These are phyloP conservation scores for Aureobasidium vineae DNA, from an alignment of 2,329 filamentous ascomycete species.

Conservation along the genomic window DNA sequence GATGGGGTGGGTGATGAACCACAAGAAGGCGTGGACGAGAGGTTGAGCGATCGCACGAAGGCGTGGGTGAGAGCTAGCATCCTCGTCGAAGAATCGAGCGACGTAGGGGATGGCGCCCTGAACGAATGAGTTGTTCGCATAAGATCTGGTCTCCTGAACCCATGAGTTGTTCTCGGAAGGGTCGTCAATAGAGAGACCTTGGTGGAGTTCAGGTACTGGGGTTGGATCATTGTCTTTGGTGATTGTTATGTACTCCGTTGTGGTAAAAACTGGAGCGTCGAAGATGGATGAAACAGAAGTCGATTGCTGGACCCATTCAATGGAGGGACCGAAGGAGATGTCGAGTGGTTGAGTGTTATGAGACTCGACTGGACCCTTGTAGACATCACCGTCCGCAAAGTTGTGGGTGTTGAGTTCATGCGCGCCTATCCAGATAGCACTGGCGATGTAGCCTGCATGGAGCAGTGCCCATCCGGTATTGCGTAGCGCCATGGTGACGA, in stretches of 20 bases:
- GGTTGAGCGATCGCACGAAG: neutral
- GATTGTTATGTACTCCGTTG: slow-evolving; percentile 6
- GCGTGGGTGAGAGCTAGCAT: neutral
- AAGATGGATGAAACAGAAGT: neutral
- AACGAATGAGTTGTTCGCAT: neutral
- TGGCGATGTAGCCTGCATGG: neutral
- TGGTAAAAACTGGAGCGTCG: neutral
- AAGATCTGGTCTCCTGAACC: neutral
- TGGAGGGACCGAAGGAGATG: neutral
- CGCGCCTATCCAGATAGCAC: neutral
- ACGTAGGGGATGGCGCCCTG: neutral
- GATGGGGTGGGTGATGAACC: neutral
- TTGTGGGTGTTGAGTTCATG: neutral
- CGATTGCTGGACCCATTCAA: neutral
- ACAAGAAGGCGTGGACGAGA: neutral
- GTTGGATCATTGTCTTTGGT: neutral
- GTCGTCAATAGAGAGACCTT: neutral
- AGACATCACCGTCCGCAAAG: neutral
- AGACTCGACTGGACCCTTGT: neutral
- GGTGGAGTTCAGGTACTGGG: neutral
- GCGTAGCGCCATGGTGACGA: neutral
- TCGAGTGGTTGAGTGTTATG: neutral
- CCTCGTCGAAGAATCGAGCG: neutral
- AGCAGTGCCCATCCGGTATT: neutral
- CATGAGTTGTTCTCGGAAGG: neutral